Conservation (phyloP, 768 basidiomycete genomes). For the Mycena albidolilacea region DNA sequence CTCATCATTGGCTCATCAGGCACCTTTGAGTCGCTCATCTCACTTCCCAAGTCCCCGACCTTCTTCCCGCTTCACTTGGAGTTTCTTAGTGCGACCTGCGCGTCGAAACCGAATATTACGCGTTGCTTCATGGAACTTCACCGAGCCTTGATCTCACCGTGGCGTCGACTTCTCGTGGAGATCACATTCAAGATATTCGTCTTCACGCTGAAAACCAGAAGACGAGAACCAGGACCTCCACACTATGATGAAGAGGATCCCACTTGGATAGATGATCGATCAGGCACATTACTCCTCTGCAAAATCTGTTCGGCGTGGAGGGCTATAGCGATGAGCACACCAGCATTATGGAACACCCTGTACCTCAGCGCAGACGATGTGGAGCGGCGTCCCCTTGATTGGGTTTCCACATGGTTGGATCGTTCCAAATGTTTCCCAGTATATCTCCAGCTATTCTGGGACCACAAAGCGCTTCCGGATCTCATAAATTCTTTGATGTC, state of each 20-base stretch:
- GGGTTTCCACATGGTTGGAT: conserved; percentile 32
- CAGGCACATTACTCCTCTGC: conserved; percentile 28
- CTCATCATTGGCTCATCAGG: background rate
- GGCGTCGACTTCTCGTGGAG: conserved; percentile 30
- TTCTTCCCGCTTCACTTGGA: background rate
- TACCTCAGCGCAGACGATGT: background rate
- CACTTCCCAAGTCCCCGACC: conserved; percentile 27
- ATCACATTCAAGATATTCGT: conserved; percentile 23
- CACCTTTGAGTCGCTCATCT: conserved; percentile 1
- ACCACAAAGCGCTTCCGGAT: background rate
- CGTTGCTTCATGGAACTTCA: conserved; percentile 28
- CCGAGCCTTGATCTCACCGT: conserved; percentile 23
- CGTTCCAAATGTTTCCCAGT: conserved; percentile 30
- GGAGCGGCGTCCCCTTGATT: conserved; percentile 1
- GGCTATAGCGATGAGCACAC: conserved; percentile 25
- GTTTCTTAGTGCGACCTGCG: conserved; percentile 21
- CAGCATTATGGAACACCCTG: conserved; percentile 28
- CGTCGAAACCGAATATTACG: conserved; percentile 12
- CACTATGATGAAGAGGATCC: background rate
- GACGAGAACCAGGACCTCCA: too few relatives aligned
- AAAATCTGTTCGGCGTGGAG: conserved; percentile 30
- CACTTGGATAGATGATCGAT: conserved; percentile 27
- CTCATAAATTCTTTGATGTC: conserved; percentile 23
- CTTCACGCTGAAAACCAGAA: conserved; percentile 3
- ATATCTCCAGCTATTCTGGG: conserved; percentile 30